Evolutionary conservation across 139 green algal species (phyloP), one percentile per base, ranked within the genome.

Genomic region (Picocystis salinarum): DNA sequence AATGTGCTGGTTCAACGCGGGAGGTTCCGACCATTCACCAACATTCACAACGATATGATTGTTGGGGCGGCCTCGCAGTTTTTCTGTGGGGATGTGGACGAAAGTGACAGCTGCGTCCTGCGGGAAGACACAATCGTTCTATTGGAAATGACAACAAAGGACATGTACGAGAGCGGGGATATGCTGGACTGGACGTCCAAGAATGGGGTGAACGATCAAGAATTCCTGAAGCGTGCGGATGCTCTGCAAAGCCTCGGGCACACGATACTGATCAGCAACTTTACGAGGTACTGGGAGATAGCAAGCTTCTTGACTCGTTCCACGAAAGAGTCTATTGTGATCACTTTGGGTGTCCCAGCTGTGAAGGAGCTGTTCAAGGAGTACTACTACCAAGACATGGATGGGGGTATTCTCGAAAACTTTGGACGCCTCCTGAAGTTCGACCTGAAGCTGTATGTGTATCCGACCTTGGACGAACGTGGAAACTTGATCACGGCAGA

Each of bases 41-140:
- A 56, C 24, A 40, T 71, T 30, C 62, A 71, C 52, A 71, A 71
- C 37, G 62, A 71, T 50, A 71, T 71, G 62, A 48, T 71, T 4
- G 48, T 64, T 23, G 46, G 55, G 9, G 50, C 50, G 3, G 46
- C 54, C 6, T 27, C 33, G 2, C 54, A 62, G 37, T 62, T 62
- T 33, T 62, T 61, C 34, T 61, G 53, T 39, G 29, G 34, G 22
- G 18, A 18, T 12, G 12, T 25, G 18, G 18, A 39, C 19, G 41
- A 25, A 0, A 22, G 39, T 20, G 51, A 55, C 26, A 48, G 58
- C 45, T 71, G 62, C 29, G 62, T 71, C 24, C 56, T 48, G 46
- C 42, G 52, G 22, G 62, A 71, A 5, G 62, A 71, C 48, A 67
- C 62, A 5, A 27, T 61, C 17, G 62, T 71, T 11, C 40, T 71